phyloP scores from a whole-genome alignment of 2,329 filamentous ascomycete genomes.

The Cladosporium sphaerospermum region DNA sequence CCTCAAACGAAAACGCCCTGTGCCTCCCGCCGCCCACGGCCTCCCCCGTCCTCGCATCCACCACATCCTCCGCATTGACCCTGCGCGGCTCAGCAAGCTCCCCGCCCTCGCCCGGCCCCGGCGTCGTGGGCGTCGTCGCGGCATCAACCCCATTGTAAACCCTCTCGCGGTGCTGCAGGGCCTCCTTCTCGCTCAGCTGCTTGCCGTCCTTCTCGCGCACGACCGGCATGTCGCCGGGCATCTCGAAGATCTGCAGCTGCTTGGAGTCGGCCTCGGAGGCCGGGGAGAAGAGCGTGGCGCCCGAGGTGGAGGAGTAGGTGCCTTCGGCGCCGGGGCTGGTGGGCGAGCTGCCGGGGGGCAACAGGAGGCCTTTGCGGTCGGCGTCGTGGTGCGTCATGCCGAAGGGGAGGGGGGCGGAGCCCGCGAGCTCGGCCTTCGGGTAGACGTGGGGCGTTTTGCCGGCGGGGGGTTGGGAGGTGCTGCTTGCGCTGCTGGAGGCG shows the following conservation, averaged over 20 bases:
- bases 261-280: conserved; percentile 25
- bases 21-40: background rate
- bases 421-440: conserved; percentile 42
- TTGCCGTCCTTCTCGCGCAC: conserved; percentile 45
- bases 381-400: conserved; percentile 11
- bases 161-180: conserved; percentile 39
- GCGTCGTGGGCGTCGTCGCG: conserved; percentile 1
- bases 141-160: conserved; percentile 41
- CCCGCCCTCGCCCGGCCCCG: background rate
- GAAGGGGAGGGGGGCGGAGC: conserved; percentile 15
- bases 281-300: conserved; percentile 19
- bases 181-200: conserved; percentile 44
- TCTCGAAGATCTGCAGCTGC: conserved; percentile 37
- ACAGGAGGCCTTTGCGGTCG: conserved; percentile 18
- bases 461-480: conserved; percentile 2
- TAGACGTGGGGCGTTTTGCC: conserved; percentile 28
- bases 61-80: conserved; percentile 22
- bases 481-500: conserved; percentile 3
- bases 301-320: conserved; percentile 22
- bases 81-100: conserved; percentile 17
- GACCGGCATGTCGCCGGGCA: conserved; percentile 50
- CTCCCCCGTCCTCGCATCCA: conserved; percentile 13
- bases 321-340: conserved; percentile 19
- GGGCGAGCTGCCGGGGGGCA: conserved; percentile 7
- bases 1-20: conserved; percentile 12